phyloP scores from a whole-genome alignment of 768 basidiomycete genomes.

The Suillus alpinus region DNA sequence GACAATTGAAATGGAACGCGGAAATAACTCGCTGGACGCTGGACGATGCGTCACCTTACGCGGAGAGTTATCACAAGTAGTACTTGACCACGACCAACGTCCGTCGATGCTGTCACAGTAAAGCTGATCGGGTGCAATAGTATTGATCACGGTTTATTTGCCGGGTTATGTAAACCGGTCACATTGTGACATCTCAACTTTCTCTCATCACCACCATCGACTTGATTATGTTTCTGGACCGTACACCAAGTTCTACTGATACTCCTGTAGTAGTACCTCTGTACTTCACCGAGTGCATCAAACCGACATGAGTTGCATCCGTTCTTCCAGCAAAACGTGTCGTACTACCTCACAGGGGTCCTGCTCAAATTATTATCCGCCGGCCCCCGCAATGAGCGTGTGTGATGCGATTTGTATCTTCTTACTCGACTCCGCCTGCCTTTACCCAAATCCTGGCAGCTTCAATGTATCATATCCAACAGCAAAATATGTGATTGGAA shows the following conservation, averaged over 20 bases:
- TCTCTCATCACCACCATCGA: too few species aligned
- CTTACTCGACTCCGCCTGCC: conserved; percentile 24
- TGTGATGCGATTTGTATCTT: conserved; percentile 5
- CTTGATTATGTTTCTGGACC: too few species aligned
- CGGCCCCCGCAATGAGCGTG: conserved; percentile 84
- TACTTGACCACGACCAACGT: background rate
- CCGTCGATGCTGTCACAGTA: background rate
- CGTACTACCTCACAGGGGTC: too few species aligned
- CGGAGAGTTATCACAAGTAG: background rate
- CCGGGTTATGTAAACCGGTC: background rate
- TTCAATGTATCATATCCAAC: conserved; percentile 42
- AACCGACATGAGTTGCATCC: too few species aligned
- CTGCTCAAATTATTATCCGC: too few species aligned
- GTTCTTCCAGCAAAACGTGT: too few species aligned
- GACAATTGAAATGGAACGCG: background rate
- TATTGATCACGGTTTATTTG: background rate
- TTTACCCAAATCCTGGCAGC: conserved; percentile 47
- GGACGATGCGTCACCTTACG: background rate
- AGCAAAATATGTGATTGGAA: conserved; percentile 45
- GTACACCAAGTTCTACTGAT: too few species aligned
- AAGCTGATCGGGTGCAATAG: background rate
- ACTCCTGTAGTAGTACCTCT: too few species aligned
- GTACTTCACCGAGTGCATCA: too few species aligned
- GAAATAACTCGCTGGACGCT: background rate
- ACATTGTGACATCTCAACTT: too few species aligned